Evolutionary conservation across 495 filamentous ascomycete genomes (phyloP).

Genomic region (Neurospora sp.): DNA sequence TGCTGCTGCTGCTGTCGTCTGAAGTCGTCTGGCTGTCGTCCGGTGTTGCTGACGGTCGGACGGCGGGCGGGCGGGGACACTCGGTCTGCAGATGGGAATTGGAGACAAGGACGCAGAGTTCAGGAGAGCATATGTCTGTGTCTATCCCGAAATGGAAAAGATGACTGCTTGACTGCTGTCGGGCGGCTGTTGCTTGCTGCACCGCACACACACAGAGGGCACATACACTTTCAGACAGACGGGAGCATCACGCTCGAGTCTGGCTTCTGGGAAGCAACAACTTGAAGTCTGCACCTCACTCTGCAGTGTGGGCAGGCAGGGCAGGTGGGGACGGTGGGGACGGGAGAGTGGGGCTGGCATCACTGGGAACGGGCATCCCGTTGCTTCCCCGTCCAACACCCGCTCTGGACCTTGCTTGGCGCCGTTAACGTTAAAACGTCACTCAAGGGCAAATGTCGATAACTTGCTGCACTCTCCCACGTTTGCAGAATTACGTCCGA

Average conservation of each 20-base stretch:
- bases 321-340: neutral
- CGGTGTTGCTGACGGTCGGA: neutral
- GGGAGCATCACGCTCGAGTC: neutral
- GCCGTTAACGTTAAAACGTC: neutral
- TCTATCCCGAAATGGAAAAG: neutral
- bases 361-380: neutral
- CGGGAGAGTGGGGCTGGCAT: neutral
- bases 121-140: neutral
- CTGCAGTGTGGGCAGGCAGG: neutral
- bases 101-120: neutral
- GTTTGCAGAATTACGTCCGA: neutral
- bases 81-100: neutral
- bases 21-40: constrained; percentile 8
- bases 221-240: neutral
- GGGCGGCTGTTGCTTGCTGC: neutral
- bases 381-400: neutral
- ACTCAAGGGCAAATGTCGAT: neutral
- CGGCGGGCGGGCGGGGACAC: neutral
- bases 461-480: neutral
- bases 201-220: neutral
- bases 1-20: constrained; percentile 17
- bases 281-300: neutral
- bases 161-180: neutral
- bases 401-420: neutral
- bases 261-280: neutral